Base-by-base conservation (phyloP, 352 stramenopile species). In the Saprolegnia diclina region DNA sequence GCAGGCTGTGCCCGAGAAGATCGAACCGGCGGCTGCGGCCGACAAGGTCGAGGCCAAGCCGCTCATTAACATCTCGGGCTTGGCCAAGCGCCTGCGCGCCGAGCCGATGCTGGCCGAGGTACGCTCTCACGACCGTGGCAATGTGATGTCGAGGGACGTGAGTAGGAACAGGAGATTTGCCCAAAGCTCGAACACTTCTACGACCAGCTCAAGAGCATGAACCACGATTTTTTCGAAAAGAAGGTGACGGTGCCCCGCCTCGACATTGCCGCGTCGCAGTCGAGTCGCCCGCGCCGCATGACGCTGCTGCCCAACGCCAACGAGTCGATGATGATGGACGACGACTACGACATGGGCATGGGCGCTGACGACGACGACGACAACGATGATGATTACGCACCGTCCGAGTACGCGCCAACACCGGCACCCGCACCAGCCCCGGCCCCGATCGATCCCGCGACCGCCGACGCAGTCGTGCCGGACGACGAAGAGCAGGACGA, bases 141-240 rank as follows among this genome's bases (percentile, higher is more conserved):
- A 19, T 59, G 26, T 67, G n/a, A 13, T 7, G 38, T 46, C 11
- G 7, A n/a, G 22, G 9, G 55, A 18, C 4, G 1, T 65, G 14
- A 69, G 10, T 45, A 83, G 78, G 57, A 69, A 16, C 64, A 89
- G n/a, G 66, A 76, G 2, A 77, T 92, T 16, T 92, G 85, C 42
- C 85, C 85, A n/a, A 78, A 76, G 22, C 66, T 92, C 57, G 74
- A 75, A 16, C 83, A 81, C 10, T 76, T 93, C 53, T 93, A 93
- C 63, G 76, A 89, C 4, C 82, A 93, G 54, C 71, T 92, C 16
- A 64, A 46, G 48, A 73, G 19, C 21, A 63, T 65, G 64, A 83
- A 81, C 42, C 85, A 76, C 40, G 77, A 87, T 13, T 82, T 85
- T 67, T 74, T 88, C 40, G 74, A 82, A 2, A 85, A 79, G 54